Base-by-base conservation (phyloP, 2,329 filamentous ascomycete species). In the Nectriaceae sp. region DNA sequence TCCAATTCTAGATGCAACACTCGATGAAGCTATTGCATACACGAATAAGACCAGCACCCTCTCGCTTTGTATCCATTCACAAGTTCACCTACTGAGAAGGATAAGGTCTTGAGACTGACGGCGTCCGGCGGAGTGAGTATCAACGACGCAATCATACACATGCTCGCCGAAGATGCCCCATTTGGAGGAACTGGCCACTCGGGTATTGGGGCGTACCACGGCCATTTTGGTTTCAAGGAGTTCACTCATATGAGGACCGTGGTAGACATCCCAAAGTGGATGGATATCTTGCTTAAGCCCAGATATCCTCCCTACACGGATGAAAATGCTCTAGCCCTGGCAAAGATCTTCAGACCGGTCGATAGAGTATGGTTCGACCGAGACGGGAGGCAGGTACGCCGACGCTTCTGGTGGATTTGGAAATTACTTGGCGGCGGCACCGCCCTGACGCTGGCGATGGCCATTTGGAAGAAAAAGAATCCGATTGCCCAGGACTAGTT, bases 151-250 rank as follows among this genome's bases (percentile, higher is more conserved):
- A 55, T 68, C 24, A 53, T 73, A 5, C 75, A 77, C 39, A 65
- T 67, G 20, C 60, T 55, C 1, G 62, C 71, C n/a, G 63, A 64
- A 1, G 63, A 60, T 11, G 70, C 70, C 1, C 74, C 75, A 1
- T 77, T 78, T 49, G 75, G 75, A 13, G 75, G 75, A 5, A 70
- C 75, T 16, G 75, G 75, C 11, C 65, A 65, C 11, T 73, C 70
- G 1, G 75, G 75, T 3, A 62, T 65, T 20, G 75, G 75, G 16
- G 57, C 60, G 16, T 76, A 77, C 52, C 73, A 75, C 46, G 75
- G 75, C 4, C 56, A 59, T 37, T 66, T 70, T 47, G 70, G 74
- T 20, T 67, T 78, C 55, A 59, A 66, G 5, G 57, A 57, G 11
- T 70, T 70, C 31, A 59, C 57, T 1, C 66, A 70, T 40, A 47